Base-by-base conservation (phyloP, 768 basidiomycete genomes). In the Psilocybe cubensis region DNA sequence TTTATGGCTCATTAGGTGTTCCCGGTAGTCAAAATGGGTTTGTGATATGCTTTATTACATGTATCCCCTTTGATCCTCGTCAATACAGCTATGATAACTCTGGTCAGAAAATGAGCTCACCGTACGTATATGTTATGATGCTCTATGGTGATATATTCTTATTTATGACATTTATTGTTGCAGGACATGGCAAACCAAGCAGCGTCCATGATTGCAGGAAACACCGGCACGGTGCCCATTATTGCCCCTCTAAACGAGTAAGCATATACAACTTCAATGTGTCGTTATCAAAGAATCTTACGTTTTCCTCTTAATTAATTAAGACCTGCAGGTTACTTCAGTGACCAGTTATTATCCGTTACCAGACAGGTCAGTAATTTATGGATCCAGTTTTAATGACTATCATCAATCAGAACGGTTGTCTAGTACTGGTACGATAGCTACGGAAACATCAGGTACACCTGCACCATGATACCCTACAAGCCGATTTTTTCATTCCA, bases 21-120 rank as follows among this genome's bases (percentile, higher is more conserved):
- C 91, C 94, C 1, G 94, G 94, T 14, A 90, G 88, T 68, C 91
- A 94, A 71, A 92, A 92, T 61, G 90, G 85, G 89, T 88, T 55
- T 45, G 79, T 70, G 28, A 18, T n/a, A 53, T 14, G 31, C 45
- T 20, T 58, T 52, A 29, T 24, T 51, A 21, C 17, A 41, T 38
- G 14, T n/a, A 12, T 9, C n/a, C n/a, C 40, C 18, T 21, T 54
- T 55, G 35, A 40, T 29, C 27, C 24, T 35, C n/a, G n/a, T n/a
- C 46, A 28, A 42, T 46, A 10, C 53, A 91, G 91, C 20, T 94
- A 84, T 64, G 92, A 94, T 65, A 94, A 94, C 64, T 92, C 91
- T 44, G 92, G 92, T 18, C 88, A 86, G 48, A 82, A 71, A 57
- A 68, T 84, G 58, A 55, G 77, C 9, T 82, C 70, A 61, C 91